These are phyloP conservation scores for Nitzschia sp. DNA, from an alignment of 108 stramenopile genomes.

Conservation along the genomic window DNA sequence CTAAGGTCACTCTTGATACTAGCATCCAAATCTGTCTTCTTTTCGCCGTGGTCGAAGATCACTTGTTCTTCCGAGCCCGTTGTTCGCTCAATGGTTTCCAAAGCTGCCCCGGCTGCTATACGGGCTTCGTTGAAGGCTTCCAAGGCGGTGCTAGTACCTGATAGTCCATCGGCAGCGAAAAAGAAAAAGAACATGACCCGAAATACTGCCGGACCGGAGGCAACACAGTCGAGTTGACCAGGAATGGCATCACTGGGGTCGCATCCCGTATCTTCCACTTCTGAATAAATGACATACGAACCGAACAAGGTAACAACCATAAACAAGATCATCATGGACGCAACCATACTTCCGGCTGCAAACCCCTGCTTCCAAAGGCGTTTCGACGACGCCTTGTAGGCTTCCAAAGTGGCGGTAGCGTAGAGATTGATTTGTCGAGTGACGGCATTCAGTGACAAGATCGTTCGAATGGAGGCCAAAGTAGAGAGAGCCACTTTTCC, in stretches of 20 bases:
- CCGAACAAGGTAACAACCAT: conserved; percentile 66
- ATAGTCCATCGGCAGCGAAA: conserved; percentile 67
- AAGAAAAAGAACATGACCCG: conserved; percentile 73
- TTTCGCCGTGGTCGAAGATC: background rate
- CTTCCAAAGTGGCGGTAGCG: conserved; percentile 54
- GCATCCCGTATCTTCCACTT: conserved; percentile 53
- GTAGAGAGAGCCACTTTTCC: conserved; percentile 57
- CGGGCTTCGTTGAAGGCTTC: conserved; percentile 67
- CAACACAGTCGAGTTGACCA: conserved; percentile 38
- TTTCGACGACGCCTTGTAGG: conserved; percentile 41
- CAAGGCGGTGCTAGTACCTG: conserved; percentile 57
- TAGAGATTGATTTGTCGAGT: conserved; percentile 43
- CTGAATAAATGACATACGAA: conserved; percentile 53
- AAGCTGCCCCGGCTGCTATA: conserved; percentile 49
- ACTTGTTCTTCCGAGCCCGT: conserved; percentile 1
- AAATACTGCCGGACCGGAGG: conserved; percentile 58
- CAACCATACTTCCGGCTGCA: conserved; percentile 65
- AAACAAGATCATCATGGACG: conserved; percentile 60
- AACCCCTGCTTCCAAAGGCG: conserved; percentile 50
- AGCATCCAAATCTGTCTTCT: conserved; percentile 40
- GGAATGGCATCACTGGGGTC: conserved; percentile 58
- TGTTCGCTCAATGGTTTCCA: conserved; percentile 57
- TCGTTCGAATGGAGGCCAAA: conserved; percentile 54
- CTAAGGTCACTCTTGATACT: conserved; percentile 25
- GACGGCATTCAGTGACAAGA: conserved; percentile 56